phyloP scores from a whole-genome alignment of 2,329 filamentous ascomycete genomes.

The Chrysoporthe austroafricana region DNA sequence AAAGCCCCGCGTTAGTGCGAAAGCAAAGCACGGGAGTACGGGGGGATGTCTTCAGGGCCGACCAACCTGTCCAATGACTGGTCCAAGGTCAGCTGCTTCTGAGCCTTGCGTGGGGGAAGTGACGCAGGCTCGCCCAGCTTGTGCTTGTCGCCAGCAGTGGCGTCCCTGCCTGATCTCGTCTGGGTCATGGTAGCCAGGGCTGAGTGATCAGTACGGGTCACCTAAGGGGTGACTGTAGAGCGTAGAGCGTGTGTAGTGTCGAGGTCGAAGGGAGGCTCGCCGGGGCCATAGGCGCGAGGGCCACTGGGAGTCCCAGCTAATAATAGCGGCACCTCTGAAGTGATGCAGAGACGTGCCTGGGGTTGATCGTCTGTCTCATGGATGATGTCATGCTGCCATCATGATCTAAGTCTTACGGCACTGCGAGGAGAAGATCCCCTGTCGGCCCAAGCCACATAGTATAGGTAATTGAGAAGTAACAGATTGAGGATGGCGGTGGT shows the following conservation, averaged over 20 bases:
- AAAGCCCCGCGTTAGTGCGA: neutral
- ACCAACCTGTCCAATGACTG: constrained; percentile 15
- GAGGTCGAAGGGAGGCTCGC: neutral
- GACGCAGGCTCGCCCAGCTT: constrained; percentile 11
- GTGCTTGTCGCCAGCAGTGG: constrained; percentile 24
- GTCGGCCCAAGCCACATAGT: no score
- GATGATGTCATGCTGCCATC: constrained; percentile 3
- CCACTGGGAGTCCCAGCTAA: neutral
- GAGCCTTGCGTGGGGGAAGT: constrained; percentile 18
- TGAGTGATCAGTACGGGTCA: neutral
- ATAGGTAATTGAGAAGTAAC: no score
- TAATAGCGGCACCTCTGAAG: neutral
- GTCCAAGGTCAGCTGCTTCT: constrained; percentile 27
- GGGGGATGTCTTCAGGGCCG: neutral
- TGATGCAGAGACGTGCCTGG: neutral
- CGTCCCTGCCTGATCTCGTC: constrained; percentile 5
- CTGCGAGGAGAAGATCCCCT: neutral
- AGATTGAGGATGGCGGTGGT: no score
- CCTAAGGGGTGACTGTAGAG: neutral
- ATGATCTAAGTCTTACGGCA: neutral
- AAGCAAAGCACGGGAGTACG: neutral
- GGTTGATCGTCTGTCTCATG: neutral
- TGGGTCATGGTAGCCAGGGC: constrained; percentile 12
- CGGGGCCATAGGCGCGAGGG: no score
- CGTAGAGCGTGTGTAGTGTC: neutral